phyloP scores from a whole-genome alignment of 768 basidiomycete genomes.

The Russula olivacea region DNA sequence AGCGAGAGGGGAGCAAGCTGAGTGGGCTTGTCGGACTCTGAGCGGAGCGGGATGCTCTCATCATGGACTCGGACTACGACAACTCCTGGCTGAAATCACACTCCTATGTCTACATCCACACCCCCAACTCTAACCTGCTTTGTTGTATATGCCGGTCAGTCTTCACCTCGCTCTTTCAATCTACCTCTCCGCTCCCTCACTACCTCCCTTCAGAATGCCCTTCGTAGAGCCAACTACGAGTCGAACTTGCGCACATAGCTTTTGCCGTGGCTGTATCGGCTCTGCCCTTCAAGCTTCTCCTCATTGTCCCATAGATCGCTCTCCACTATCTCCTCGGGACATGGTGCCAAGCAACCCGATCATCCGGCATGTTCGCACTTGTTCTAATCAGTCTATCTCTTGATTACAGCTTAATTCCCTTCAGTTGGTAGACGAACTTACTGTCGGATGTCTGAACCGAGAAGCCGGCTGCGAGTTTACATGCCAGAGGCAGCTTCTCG shows the following conservation, averaged over 20 bases:
- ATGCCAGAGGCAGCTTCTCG: slow-evolving; percentile 62
- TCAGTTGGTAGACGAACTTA: slow-evolving; percentile 78
- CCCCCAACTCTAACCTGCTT: slow-evolving; percentile 21
- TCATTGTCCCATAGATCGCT: slow-evolving; percentile 83
- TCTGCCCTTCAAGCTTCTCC: slow-evolving; percentile 59
- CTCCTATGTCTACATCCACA: slow-evolving; percentile 17
- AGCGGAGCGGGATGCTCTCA: not conserved
- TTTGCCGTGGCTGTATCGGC: slow-evolving; percentile 78
- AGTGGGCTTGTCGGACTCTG: not conserved
- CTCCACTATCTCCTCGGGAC: slow-evolving; percentile 51
- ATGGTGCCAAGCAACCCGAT: slow-evolving; percentile 66
- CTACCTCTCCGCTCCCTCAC: not conserved
- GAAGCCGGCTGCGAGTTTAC: slow-evolving; percentile 54
- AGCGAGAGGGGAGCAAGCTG: not conserved
- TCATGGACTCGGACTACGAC: slow-evolving; percentile 21
- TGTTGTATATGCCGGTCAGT: slow-evolving; percentile 26
- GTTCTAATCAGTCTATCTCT: not conserved
- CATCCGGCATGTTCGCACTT: slow-evolving; percentile 57
- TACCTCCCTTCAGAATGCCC: slow-evolving; percentile 42
- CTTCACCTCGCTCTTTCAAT: not conserved
- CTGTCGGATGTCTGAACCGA: slow-evolving; percentile 64
- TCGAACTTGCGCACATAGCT: slow-evolving; percentile 74
- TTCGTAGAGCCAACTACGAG: slow-evolving; percentile 75
- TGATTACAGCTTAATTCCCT: not conserved
- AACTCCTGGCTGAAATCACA: slow-evolving; percentile 8